Evolutionary conservation across 1,284 basidiomycete genomes (phyloP).

Genomic region (Exobasidium rhododendri): DNA sequence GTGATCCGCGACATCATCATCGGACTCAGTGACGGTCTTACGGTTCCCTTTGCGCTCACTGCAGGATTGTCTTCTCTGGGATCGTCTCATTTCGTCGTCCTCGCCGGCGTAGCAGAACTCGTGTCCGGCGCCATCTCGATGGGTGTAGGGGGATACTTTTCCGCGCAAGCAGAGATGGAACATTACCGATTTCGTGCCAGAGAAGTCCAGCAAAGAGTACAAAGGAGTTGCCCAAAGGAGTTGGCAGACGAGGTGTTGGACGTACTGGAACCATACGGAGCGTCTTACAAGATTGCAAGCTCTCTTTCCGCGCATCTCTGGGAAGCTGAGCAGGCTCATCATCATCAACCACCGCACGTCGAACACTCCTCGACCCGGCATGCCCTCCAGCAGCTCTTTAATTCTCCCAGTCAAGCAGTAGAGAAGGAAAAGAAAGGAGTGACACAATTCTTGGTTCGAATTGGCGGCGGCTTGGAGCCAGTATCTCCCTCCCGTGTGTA

Average conservation of each 20-base stretch:
- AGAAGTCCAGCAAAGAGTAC: neutral
- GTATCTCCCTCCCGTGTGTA: conserved; percentile 32
- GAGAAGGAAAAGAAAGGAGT: neutral
- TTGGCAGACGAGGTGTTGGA: neutral
- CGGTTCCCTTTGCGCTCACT: conserved; percentile 62
- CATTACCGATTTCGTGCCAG: conserved; percentile 56
- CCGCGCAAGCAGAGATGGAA: conserved; percentile 91
- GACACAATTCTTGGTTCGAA: neutral
- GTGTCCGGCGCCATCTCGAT: conserved; percentile 65
- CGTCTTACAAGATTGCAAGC: neutral
- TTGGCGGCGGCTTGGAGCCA: conserved; percentile 27
- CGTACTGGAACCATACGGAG: neutral
- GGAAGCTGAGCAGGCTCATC: neutral
- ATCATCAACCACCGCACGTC: too few species aligned
- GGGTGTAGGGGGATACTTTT: conserved; percentile 91
- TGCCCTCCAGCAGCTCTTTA: neutral
- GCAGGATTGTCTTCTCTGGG: conserved; percentile 87
- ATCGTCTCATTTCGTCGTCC: conserved; percentile 78
- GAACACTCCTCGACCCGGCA: neutral
- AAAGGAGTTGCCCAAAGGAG: neutral
- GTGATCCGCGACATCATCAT: conserved; percentile 78
- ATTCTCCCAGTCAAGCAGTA: neutral
- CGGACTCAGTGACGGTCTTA: conserved; percentile 91
- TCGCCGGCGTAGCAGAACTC: conserved; percentile 80
- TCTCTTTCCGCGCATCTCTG: neutral